phyloP scores from a whole-genome alignment of 2,329 filamentous ascomycete genomes.

The Clarireedia hainanense region DNA sequence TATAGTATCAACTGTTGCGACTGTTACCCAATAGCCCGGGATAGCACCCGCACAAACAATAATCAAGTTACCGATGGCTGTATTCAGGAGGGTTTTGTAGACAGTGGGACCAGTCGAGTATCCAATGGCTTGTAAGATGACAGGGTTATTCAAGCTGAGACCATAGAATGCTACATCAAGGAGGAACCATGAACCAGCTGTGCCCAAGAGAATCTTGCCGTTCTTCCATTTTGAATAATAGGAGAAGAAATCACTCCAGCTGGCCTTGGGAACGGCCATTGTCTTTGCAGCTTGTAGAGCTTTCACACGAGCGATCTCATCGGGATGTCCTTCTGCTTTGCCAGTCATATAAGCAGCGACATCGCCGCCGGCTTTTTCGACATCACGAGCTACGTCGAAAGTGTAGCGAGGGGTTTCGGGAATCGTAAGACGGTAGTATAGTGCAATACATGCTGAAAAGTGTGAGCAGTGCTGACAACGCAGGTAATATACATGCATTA shows the following conservation, averaged over 20 bases:
- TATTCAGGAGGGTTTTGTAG: conserved; percentile 63
- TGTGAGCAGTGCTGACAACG: neutral
- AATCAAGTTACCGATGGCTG: conserved; percentile 70
- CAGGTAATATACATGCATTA: neutral
- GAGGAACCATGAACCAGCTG: conserved; percentile 78
- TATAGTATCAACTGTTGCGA: conserved; percentile 65
- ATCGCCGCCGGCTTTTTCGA: conserved; percentile 66
- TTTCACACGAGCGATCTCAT: conserved; percentile 57
- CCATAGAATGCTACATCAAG: conserved; percentile 51
- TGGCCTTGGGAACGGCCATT: conserved; percentile 54
- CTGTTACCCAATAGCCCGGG: conserved; percentile 74
- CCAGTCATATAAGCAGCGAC: conserved; percentile 66
- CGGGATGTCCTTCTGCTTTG: conserved; percentile 51
- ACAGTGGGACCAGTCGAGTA: conserved; percentile 57
- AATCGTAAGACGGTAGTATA: conserved; percentile 79
- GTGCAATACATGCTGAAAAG: conserved; percentile 58
- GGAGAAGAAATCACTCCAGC: conserved; percentile 60
- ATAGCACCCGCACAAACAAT: conserved; percentile 70
- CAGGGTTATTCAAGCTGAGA: conserved; percentile 65
- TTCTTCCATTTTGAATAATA: conserved; percentile 69
- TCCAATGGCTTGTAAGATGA: conserved; percentile 66
- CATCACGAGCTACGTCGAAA: conserved; percentile 71
- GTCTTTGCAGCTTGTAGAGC: conserved; percentile 41
- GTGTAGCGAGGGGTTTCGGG: conserved; percentile 85
- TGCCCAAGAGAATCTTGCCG: conserved; percentile 65